Percentiles rank a stretch among this genome's conserved stretches.
These are phyloP conservation scores for Adansonia grandidieri DNA, from an alignment of 441 rosid genomes.

Conservation along the genomic window DNA sequence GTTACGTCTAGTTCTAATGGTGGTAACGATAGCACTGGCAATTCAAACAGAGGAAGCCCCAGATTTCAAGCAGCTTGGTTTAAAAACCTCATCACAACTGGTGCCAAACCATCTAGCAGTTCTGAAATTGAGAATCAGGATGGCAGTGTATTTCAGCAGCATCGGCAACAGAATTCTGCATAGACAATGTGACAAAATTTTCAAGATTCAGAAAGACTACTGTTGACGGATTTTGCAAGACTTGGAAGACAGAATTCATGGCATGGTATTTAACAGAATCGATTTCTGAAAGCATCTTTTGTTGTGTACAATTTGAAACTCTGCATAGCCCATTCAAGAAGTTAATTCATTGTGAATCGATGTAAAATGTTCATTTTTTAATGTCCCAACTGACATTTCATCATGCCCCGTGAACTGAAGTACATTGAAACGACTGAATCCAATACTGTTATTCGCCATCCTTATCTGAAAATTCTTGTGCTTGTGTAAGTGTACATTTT, in stretches of 20 bases:
- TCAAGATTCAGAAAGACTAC: conserved; percentile 15
- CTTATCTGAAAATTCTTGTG: neutral
- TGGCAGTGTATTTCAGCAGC: conserved; percentile 32
- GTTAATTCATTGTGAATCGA: conserved; percentile 42
- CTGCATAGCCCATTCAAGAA: conserved; percentile 15
- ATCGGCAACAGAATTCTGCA: conserved; percentile 30
- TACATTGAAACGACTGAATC: neutral
- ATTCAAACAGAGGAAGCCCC: conserved; percentile 57
- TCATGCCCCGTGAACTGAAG: neutral
- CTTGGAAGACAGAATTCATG: conserved; percentile 29
- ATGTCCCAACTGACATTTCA: conserved; percentile 26
- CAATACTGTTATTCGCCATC: neutral
- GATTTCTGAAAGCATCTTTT: conserved; percentile 9
- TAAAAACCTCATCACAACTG: conserved; percentile 66
- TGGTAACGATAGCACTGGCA: conserved; percentile 50
- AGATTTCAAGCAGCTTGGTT: conserved; percentile 80
- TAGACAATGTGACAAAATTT: neutral
- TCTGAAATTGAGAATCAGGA: conserved; percentile 44
- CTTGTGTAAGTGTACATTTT: neutral
- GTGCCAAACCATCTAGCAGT: conserved; percentile 79
- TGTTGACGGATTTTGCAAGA: conserved; percentile 22
- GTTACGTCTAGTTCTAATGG: conserved; percentile 52
- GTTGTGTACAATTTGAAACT: conserved; percentile 28
- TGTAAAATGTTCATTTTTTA: conserved; percentile 37
- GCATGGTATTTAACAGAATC: conserved; percentile 32